Evolutionary conservation across 2,329 filamentous ascomycete species (phyloP), one percentile per base, ranked within the genome.

Genomic region (Leptoxyphium fumago): DNA sequence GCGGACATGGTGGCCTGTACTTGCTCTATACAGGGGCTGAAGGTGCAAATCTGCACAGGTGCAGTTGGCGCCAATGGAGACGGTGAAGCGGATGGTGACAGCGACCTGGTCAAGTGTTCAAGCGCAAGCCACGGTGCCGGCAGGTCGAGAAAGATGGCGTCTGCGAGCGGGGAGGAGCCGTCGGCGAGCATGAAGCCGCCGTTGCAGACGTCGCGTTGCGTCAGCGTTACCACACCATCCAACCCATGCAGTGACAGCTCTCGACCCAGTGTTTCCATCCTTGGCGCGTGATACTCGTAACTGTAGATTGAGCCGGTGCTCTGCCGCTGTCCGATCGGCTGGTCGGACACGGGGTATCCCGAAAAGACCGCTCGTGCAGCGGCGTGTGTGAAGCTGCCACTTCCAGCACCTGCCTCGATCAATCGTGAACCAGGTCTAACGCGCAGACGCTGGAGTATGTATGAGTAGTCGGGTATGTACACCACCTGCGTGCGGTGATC

Each of bases 21-120:
- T 67, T 98, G 91, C 64, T 98, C 91, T 51, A 98, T 93, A 63
- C 91, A 98, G 0, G 91, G 91, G 1, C 84, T 93, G 66, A 98
- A 98, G 1, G 87, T 93, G 68, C 91, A 98, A 44, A 98, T 74
- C 57, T 91, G 74, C 1, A 81, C 77, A 5, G 82, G 74, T 38
- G 75, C 73, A n/a, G 73, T 71, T 0, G 84, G 78, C 52, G 91
- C 80, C 10, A 96, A 71, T 0, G 76, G 71, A 1, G 73, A 72
- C 34, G 51, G 50, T 9, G 32, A 13, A 15, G 46, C 11, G 18
- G 14, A 17, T 18, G 56, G 49, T 9, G 42, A 45, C 21, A 26
- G 21, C 11, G 48, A 52, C 54, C 84, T 72, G 1, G 80, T 77
- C n/a, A 91, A 69, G 55, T 89, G 82, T 38, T 77, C 80, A 29